Evolutionary conservation across 352 stramenopile genomes (phyloP), one percentile per base, ranked within the genome.

Genomic region (Globisporangium spiculum): DNA sequence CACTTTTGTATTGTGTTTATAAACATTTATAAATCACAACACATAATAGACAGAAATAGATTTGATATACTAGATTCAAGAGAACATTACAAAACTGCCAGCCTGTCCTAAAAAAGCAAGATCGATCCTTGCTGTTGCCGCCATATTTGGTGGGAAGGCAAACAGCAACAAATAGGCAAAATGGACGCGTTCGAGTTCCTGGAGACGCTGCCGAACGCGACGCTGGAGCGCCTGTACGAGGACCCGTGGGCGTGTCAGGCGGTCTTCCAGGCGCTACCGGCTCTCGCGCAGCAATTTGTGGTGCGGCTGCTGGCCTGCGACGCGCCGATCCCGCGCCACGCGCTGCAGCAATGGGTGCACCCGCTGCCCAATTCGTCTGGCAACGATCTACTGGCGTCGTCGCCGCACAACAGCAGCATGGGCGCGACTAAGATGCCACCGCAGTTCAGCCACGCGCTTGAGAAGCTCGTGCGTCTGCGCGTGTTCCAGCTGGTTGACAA

Each of bases 131-230:
- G 41, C 27, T 32, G 27, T 50, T 50, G 41, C n/a, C 20, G 5
- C 48, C 18, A 27, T 27, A 54, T 55, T 26, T 55, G 48, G 48
- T 55, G 48, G n/a, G 48, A 55, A 27, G 6, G 9, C 2, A 55
- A 55, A 16, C 20, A 22, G 48, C 18, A 54, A 24, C 8, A 30
- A 44, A 18, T 5, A 46, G 38, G n/a, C n/a, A 60, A 60, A 9
- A 95, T 95, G 88, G 86, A 95, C 75, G 88, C 86, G 60, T 95
- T 95, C 74, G 86, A 93, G 71, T 95, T 92, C 76, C 78, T 95
- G 32, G 84, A 91, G 81, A 91, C 86, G 73, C 79, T 94, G 66
- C 84, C 88, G 60, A 81, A 75, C 55, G 75, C 73, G 61, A 93
- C 85, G 68, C 73, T 95, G 30, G 86, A 93, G 75, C 80, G 86